A percentile compares a stretch with the other conserved stretches of the same genome.
These are phyloP conservation scores for Colletotrichum sublineola DNA, from an alignment of 2,329 filamentous ascomycete species.

Conservation along the genomic window DNA sequence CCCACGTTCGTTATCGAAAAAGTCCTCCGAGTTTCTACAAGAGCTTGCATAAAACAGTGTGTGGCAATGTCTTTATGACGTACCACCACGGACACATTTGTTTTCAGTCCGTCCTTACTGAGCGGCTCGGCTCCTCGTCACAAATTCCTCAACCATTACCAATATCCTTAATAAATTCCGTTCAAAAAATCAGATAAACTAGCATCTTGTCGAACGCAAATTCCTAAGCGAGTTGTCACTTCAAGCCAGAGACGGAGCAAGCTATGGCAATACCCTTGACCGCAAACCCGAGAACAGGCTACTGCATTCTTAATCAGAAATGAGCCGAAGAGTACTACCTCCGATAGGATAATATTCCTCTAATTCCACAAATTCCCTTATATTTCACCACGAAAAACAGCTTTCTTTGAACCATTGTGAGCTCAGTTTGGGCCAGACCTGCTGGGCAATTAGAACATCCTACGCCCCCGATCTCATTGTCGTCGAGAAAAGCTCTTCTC, in stretches of 20 bases:
- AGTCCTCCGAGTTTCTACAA: neutral
- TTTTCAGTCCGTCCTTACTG: neutral
- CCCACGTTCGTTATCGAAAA: neutral
- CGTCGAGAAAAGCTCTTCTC: neutral
- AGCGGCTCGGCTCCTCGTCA: neutral
- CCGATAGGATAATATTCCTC: no score
- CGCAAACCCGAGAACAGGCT: neutral
- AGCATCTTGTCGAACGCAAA: neutral
- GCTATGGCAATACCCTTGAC: neutral
- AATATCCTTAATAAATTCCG: neutral
- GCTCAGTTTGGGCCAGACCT: neutral
- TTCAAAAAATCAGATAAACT: fast-evolving
- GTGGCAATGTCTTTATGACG: neutral
- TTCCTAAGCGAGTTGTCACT: no score
- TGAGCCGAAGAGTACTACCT: neutral
- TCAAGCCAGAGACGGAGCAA: neutral
- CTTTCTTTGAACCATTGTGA: neutral
- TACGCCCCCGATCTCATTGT: neutral
- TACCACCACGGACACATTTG: neutral
- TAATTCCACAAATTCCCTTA: no score
- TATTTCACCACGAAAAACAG: neutral
- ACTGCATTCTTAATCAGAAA: neutral
- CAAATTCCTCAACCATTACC: neutral
- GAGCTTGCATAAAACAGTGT: neutral
- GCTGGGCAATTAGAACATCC: neutral